These are phyloP conservation scores for Amaranthus palmeri DNA, from an alignment of 148 eudicot species.

Conservation along the genomic window DNA sequence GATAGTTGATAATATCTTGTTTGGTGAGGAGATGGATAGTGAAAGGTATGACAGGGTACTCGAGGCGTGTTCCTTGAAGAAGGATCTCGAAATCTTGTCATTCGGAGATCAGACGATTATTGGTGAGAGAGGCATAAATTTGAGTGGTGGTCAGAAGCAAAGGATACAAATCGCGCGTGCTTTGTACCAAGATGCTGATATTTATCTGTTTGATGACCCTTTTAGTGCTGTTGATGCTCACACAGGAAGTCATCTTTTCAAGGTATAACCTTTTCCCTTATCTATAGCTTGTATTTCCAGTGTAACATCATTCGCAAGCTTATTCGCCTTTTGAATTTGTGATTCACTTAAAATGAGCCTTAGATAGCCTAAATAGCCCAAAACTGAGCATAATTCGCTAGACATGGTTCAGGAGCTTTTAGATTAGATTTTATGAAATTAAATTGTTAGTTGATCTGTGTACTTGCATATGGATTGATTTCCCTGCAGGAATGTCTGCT, in stretches of 20 bases:
- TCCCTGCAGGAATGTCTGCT: conserved; percentile 39
- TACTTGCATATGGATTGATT: not conserved
- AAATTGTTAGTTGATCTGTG: not conserved
- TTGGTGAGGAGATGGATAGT: conserved; percentile 41
- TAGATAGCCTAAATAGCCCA: too few relatives aligned
- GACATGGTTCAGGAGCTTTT: too few relatives aligned
- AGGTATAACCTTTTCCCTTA: too few relatives aligned
- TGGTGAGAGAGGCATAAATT: conserved; percentile 49
- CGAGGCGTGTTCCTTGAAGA: conserved; percentile 52
- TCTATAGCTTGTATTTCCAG: too few relatives aligned
- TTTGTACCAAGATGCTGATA: conserved; percentile 45
- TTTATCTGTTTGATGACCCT: conserved; percentile 40
- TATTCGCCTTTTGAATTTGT: too few relatives aligned
- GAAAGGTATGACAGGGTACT: conserved; percentile 44
- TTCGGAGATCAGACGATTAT: conserved; percentile 42
- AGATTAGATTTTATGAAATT: too few relatives aligned
- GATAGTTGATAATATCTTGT: conserved; percentile 47
- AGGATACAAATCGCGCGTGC: conserved; percentile 49
- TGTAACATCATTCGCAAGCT: too few relatives aligned
- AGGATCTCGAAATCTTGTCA: conserved; percentile 47
- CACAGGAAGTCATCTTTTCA: too few relatives aligned
- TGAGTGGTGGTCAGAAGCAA: conserved; percentile 55
- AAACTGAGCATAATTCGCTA: too few relatives aligned
- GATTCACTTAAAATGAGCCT: too few relatives aligned
- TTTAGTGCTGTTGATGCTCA: too few relatives aligned